phyloP scores from a whole-genome alignment of 805 yeast genomes.

The Naumovozyma baii region DNA sequence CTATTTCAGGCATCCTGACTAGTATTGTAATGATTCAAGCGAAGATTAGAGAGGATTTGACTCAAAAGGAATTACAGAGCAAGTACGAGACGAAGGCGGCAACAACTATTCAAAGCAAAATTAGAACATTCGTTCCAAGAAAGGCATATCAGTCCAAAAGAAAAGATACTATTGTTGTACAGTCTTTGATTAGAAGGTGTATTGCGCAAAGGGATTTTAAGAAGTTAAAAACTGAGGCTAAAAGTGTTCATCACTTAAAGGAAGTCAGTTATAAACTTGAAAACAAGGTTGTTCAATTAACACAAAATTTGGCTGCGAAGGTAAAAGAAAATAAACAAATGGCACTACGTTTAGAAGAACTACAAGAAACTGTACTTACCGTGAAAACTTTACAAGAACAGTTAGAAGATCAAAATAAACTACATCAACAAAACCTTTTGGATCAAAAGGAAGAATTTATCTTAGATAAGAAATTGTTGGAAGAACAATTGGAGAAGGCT shows the following conservation, averaged over 20 bases:
- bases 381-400: constrained; percentile 44
- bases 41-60: constrained; percentile 40
- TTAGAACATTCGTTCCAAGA: constrained; percentile 64
- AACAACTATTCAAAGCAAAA: constrained; percentile 55
- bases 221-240: constrained; percentile 73
- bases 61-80: constrained; percentile 43
- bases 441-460: constrained; percentile 39
- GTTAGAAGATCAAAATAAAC: constrained; percentile 46
- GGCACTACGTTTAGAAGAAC: constrained; percentile 45
- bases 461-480: constrained; percentile 39
- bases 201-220: constrained; percentile 58
- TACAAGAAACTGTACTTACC: constrained; percentile 44
- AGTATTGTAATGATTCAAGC: constrained; percentile 40
- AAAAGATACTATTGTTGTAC: constrained; percentile 59
- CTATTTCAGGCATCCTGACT: constrained; percentile 19
- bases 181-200: constrained; percentile 67
- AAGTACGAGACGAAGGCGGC: constrained; percentile 57
- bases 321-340: constrained; percentile 74
- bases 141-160: constrained; percentile 36
- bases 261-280: constrained; percentile 90
- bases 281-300: constrained; percentile 93
- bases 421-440: constrained; percentile 39
- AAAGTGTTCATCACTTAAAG: constrained; percentile 78
- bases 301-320: constrained; percentile 71
- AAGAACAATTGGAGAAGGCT: constrained; percentile 45